Percentiles rank a stretch among this genome's conserved stretches.
phyloP scores from a whole-genome alignment of 2,329 filamentous ascomycete species.

The Colletotrichum horii region DNA sequence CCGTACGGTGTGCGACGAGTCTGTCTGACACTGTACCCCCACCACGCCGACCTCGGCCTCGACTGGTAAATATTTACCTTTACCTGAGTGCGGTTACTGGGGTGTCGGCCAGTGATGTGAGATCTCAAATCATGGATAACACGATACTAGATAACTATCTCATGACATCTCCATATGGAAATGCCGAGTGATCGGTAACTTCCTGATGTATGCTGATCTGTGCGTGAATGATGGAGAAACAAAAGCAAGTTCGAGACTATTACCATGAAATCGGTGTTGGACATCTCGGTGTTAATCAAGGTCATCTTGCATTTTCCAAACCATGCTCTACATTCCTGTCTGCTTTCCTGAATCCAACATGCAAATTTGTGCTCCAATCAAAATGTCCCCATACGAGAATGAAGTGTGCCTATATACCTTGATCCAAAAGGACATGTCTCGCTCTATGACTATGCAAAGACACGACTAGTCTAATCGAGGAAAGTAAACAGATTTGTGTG shows the following conservation, averaged over 20 bases:
- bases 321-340: background rate
- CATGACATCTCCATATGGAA: background rate
- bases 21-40: background rate
- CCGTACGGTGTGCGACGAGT: background rate
- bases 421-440: background rate
- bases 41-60: constrained; percentile 14
- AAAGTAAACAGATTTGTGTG: constrained; percentile 98
- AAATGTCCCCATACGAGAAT: background rate
- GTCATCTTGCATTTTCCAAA: background rate
- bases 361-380: background rate
- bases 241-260: background rate
- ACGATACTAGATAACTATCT: background rate
- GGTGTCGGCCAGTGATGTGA: background rate
- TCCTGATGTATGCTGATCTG: background rate
- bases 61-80: constrained; percentile 7
- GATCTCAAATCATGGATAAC: background rate
- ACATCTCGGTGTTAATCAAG: background rate
- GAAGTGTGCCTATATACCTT: background rate
- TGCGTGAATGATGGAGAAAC: background rate
- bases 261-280: background rate
- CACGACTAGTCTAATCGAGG: constrained; percentile 65
- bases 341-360: background rate
- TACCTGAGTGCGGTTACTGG: background rate
- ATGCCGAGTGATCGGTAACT: background rate
- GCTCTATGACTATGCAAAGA: background rate